These are phyloP conservation scores for Fusarium redolens DNA, from an alignment of 2,329 filamentous ascomycete species.

Conservation along the genomic window DNA sequence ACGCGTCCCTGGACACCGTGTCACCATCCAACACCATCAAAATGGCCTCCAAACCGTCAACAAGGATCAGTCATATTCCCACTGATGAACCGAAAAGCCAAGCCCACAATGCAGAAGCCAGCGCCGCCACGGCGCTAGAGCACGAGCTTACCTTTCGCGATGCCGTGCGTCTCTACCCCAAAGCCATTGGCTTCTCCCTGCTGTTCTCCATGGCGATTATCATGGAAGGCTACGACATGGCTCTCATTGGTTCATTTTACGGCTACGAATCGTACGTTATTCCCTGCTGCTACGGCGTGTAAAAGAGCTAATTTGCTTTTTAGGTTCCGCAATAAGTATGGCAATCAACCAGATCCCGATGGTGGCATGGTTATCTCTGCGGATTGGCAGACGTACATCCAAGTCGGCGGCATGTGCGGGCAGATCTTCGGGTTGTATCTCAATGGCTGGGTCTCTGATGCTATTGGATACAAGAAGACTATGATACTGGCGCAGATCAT, in stretches of 20 bases:
- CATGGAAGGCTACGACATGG: constrained; percentile 56
- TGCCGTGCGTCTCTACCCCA: constrained; percentile 54
- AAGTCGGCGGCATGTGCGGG: constrained; percentile 60
- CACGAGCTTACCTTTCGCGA: constrained; percentile 51
- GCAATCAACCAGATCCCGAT: constrained; percentile 42
- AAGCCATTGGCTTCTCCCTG: constrained; percentile 57
- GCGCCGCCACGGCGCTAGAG: constrained; percentile 55
- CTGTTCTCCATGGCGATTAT: constrained; percentile 56
- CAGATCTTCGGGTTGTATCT: constrained; percentile 71
- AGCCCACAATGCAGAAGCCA: constrained; percentile 33
- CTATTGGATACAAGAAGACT: constrained; percentile 69
- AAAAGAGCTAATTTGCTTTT: not conserved
- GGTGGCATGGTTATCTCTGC: constrained; percentile 39
- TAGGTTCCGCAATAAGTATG: constrained; percentile 62
- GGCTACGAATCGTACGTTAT: constrained; percentile 49
- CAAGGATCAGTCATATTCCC: not conserved
- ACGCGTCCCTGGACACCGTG: constrained; percentile 8
- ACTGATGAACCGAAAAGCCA: not conserved
- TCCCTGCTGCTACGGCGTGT: too few relatives aligned
- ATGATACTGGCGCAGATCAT: constrained; percentile 64
- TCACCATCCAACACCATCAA: constrained; percentile 6
- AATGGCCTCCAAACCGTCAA: not conserved
- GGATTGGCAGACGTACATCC: constrained; percentile 50
- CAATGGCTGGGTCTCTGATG: constrained; percentile 71
- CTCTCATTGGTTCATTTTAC: constrained; percentile 55